Evolutionary conservation across 2,329 filamentous ascomycete genomes (phyloP), one percentile per base, ranked within the genome.

Genomic region (Colletotrichum truncatum): DNA sequence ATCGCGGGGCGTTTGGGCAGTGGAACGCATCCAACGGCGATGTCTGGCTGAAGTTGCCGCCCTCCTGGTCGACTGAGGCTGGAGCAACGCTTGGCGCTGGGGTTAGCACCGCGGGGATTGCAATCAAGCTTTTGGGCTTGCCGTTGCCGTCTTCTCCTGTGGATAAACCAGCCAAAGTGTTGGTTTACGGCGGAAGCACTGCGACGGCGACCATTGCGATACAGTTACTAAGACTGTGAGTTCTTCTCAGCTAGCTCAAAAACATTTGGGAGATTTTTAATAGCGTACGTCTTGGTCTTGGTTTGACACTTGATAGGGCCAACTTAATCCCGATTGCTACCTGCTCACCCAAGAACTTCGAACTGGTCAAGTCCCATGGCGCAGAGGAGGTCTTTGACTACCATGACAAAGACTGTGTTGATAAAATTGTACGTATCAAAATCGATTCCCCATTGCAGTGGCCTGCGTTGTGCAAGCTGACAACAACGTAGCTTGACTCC

Each of bases 361-460:
- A 77, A 2, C 74, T 83, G 2, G 79, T 77, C 11, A 73, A 74
- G 36, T 63, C 55, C 1, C 78, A 74, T 36, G 84, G 85, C 1
- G 84, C 84, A 1, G 76, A 75, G 6, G 70, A 74, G 5, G 75
- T 73, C 5, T 84, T 85, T 68, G 82, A 87, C 70, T 82, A 85
- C 68, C 69, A 71, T 39, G 71, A 68, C 0, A 66, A 76, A 0
- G 73, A 70, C 1, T 78, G 74, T 59, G 78, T 68, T 25, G 0
- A 64, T 55, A 21, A 65, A 72, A 1, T 63, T 54, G 3, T 77
- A 78, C 66, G n/a, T n/a, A n/a, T n/a, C n/a, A n/a, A n/a, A n/a
- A n/a, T n/a, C n/a, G n/a, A n/a, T n/a, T n/a, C n/a, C n/a, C n/a
- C n/a, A n/a, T n/a, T n/a, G n/a, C n/a, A n/a, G n/a, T n/a, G n/a